These are phyloP conservation scores for Serpula lacrymans DNA, from an alignment of 768 basidiomycete species.

Conservation along the genomic window DNA sequence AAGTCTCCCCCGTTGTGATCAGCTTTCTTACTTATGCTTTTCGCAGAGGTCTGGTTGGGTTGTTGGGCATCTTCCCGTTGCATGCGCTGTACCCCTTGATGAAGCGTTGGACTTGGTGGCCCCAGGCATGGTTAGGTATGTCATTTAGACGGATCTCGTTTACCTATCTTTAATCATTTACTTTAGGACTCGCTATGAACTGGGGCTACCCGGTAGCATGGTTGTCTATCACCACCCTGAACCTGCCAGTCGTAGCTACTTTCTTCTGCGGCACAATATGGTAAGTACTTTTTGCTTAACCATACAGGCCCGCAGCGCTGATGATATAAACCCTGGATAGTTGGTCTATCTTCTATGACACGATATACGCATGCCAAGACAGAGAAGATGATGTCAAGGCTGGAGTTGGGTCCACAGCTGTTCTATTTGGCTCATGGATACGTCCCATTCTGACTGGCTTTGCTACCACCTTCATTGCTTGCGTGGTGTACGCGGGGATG, in stretches of 20 bases:
- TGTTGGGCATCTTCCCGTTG: conserved; percentile 17
- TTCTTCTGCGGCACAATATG: no score
- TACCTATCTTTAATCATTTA: not conserved
- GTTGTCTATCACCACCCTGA: no score
- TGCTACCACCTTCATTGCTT: conserved; percentile 46
- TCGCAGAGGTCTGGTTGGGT: conserved; percentile 13
- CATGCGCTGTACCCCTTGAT: conserved; percentile 23
- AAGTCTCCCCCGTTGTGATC: not conserved
- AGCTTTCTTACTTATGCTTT: not conserved
- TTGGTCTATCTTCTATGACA: conserved; percentile 31
- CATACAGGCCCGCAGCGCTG: no score
- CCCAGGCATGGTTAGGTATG: conserved; percentile 26
- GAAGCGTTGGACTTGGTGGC: conserved; percentile 27
- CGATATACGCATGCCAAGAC: conserved; percentile 80
- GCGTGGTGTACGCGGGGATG: conserved; percentile 51
- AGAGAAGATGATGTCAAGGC: conserved; percentile 68
- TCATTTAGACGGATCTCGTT: not conserved
- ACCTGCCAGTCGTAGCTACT: no score
- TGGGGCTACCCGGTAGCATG: not conserved
- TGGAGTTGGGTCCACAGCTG: conserved; percentile 75
- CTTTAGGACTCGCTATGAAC: not conserved
- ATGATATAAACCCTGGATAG: no score
- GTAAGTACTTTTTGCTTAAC: no score
- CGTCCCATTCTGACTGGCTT: conserved; percentile 53
- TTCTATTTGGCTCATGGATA: conserved; percentile 63